phyloP scores from a whole-genome alignment of 768 basidiomycete genomes.

The Suillus americanus region DNA sequence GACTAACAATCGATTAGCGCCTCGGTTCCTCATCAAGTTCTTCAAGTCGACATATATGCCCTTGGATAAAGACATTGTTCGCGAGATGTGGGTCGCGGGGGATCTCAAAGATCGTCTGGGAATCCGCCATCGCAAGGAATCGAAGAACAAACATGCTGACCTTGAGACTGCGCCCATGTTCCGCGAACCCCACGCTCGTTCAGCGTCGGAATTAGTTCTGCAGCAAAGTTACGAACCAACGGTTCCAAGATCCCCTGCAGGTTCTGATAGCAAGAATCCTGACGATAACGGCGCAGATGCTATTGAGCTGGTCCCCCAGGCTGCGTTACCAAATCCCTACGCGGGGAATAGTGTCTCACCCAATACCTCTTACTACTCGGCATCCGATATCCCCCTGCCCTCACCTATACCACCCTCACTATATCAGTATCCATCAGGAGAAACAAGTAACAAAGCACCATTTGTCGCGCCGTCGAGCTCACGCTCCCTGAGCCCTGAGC shows the following conservation, averaged over 20 bases:
- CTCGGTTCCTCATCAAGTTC: conserved; percentile 80
- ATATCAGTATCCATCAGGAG: conserved; percentile 46
- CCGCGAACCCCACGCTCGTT: conserved; percentile 58
- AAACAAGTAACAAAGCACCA: conserved; percentile 39
- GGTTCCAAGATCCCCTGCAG: conserved; percentile 30
- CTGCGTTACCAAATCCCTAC: not conserved
- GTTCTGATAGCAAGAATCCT: conserved; percentile 16
- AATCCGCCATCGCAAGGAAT: conserved; percentile 59
- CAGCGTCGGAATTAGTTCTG: conserved; percentile 58
- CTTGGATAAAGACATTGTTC: conserved; percentile 84
- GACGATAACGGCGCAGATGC: conserved; percentile 4
- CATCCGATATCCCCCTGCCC: conserved; percentile 46
- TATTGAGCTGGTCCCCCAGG: not conserved
- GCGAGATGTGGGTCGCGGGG: conserved; percentile 88
- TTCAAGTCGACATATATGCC: conserved; percentile 70
- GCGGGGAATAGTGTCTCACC: conserved; percentile 25
- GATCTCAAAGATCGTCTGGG: conserved; percentile 83
- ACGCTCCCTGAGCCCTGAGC: conserved; percentile 2
- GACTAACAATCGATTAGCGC: conserved; percentile 47
- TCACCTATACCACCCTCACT: conserved; percentile 58
- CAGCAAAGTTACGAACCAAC: conserved; percentile 49
- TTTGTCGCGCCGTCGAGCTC: conserved; percentile 9
- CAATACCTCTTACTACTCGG: conserved; percentile 62
- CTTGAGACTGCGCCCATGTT: conserved; percentile 76
- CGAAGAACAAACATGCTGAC: conserved; percentile 40